Evolutionary conservation across 2,329 filamentous ascomycete genomes (phyloP).

Genomic region (Ustulina deusta): DNA sequence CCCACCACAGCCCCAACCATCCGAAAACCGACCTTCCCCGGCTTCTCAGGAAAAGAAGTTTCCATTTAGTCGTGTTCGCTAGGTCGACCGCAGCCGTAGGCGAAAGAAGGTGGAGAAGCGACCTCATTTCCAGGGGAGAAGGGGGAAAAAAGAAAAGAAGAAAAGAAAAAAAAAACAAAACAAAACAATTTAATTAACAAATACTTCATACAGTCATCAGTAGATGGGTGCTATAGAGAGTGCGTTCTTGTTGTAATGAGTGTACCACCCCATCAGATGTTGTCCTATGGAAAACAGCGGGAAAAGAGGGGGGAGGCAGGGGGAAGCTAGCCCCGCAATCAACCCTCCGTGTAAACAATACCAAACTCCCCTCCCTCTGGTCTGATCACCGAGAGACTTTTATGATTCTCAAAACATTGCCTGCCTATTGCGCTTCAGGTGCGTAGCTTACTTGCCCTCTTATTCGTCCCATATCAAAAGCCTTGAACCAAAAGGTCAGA

Average conservation of each 20-base stretch:
- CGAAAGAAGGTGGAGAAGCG: neutral
- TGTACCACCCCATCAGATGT: slow-evolving; percentile 17
- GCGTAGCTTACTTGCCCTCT: slow-evolving; percentile 1
- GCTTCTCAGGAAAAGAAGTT: neutral
- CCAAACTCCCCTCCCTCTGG: slow-evolving; percentile 1
- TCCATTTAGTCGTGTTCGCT: neutral
- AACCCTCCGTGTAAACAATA: slow-evolving; percentile 23
- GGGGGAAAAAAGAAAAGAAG: too few species aligned
- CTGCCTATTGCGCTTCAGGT: slow-evolving; percentile 12
- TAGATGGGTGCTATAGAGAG: neutral
- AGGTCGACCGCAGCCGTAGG: neutral
- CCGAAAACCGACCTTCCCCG: neutral
- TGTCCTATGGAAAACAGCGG: slow-evolving; percentile 2
- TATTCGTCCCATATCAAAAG: slow-evolving; percentile 3
- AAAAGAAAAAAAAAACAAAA: too few species aligned
- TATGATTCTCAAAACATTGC: slow-evolving; percentile 5
- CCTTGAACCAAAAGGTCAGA: neutral
- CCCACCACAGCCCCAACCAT: slow-evolving; percentile 8
- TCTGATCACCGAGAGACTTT: slow-evolving; percentile 7
- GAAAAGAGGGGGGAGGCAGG: neutral
- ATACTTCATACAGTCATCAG: slow-evolving; percentile 6
- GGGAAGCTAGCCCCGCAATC: slow-evolving; percentile 16
- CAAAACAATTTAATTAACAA: neutral
- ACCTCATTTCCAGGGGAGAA: neutral
- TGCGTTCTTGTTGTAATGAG: slow-evolving; percentile 6